Percentiles rank a stretch among this genome's conserved stretches.
Conservation (phyloP, 129 eudicot genomes). For the Lonicera japonica region DNA sequence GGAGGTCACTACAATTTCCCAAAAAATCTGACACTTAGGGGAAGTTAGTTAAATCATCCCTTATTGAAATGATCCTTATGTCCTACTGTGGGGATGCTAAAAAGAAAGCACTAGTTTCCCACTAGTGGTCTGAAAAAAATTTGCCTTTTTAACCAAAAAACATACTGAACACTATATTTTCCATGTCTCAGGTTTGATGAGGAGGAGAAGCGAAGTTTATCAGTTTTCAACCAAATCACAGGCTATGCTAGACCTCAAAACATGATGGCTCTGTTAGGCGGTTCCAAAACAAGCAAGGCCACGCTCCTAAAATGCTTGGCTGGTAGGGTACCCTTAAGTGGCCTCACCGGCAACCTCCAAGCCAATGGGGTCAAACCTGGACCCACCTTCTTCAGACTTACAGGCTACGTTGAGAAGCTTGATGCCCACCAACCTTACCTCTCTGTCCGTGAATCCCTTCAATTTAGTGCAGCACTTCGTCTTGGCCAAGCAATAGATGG, state of each 20-base stretch:
- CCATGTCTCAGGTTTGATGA: slow-evolving; percentile 9
- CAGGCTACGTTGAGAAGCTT: slow-evolving; percentile 22
- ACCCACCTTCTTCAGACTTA: slow-evolving; percentile 11
- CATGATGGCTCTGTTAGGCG: slow-evolving; percentile 15
- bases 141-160: too few species aligned
- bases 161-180: neutral
- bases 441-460: slow-evolving; percentile 22
- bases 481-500: slow-evolving; percentile 6
- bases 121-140: too few species aligned
- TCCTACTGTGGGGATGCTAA: too few species aligned
- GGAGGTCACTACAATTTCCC: too few species aligned
- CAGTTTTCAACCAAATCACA: slow-evolving; percentile 16
- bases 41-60: too few species aligned
- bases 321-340: slow-evolving; percentile 11
- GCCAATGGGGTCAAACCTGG: slow-evolving; percentile 16
- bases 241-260: slow-evolving; percentile 14
- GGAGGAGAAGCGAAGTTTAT: slow-evolving; percentile 1
- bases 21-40: too few species aligned
- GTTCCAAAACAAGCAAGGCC: slow-evolving; percentile 9
- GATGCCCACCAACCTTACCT: slow-evolving; percentile 24
- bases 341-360: slow-evolving; percentile 7
- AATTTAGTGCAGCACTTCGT: slow-evolving; percentile 24
- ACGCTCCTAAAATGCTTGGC: slow-evolving; percentile 17
- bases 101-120: too few species aligned
- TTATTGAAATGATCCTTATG: too few species aligned